These are phyloP conservation scores for Falciphora oryzae DNA, from an alignment of 2,329 filamentous ascomycete species.

Conservation along the genomic window DNA sequence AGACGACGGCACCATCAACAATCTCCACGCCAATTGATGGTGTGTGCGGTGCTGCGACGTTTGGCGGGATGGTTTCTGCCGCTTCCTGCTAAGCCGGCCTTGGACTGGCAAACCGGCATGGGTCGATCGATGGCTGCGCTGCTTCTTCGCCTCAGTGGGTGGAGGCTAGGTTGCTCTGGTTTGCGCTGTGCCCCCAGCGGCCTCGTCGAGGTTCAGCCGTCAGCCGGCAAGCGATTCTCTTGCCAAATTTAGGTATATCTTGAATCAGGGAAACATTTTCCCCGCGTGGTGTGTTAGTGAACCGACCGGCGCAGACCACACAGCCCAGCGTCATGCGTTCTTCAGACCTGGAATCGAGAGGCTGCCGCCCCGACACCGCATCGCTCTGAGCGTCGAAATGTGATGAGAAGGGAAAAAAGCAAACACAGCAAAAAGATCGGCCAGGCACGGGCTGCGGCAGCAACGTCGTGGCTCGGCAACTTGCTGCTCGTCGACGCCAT, in stretches of 20 bases:
- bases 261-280: background rate
- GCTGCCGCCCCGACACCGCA: no score
- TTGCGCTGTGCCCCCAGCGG: background rate
- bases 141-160: background rate
- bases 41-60: background rate
- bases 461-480: background rate
- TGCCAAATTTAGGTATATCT: background rate
- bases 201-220: background rate
- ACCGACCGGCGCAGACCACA: background rate
- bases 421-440: background rate
- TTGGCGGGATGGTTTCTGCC: background rate
- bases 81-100: background rate
- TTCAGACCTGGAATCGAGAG: background rate
- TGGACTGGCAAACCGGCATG: background rate
- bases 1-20: background rate
- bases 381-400: no score
- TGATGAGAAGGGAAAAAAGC: no score
- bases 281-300: background rate
- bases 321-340: background rate
- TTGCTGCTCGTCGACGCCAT: background rate
- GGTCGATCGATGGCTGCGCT: conserved; percentile 1
- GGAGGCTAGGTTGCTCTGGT: background rate
- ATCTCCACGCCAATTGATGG: background rate
- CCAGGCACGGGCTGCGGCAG: background rate
- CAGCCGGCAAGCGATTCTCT: background rate